Evolutionary conservation across 192 early-diverging fungal species (phyloP).

Genomic region (Phycomyces blakesleeanus): DNA sequence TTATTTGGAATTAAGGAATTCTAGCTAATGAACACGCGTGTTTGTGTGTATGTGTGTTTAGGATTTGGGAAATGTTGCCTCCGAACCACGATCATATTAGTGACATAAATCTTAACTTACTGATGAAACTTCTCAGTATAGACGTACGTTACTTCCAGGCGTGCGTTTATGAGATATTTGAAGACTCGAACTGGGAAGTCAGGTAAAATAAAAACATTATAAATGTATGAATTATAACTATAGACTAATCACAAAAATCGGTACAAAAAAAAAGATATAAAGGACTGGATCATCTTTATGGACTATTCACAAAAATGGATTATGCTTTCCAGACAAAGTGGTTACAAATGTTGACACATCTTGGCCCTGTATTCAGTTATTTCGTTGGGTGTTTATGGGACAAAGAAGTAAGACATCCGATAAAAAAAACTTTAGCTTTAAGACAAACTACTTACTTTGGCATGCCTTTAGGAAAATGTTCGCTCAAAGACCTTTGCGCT

Average conservation of each 20-base stretch:
- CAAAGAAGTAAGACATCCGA: conserved; percentile 34
- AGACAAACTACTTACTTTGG: too few relatives aligned
- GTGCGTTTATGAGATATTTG: conserved; percentile 41
- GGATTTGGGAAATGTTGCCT: conserved; percentile 47
- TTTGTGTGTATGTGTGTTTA: too few relatives aligned
- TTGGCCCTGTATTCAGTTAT: conserved; percentile 52
- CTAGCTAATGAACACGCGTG: too few relatives aligned
- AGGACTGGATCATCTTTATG: conserved; percentile 50
- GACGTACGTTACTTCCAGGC: conserved; percentile 41
- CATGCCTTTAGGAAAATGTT: conserved; percentile 48
- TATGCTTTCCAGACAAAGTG: conserved; percentile 36
- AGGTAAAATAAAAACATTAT: conserved; percentile 23
- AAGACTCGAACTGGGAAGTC: conserved; percentile 48
- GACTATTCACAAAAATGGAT: conserved; percentile 56
- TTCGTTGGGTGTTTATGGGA: conserved; percentile 57
- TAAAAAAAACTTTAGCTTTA: too few relatives aligned
- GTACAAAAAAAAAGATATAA: conserved; percentile 33
- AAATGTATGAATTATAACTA: neutral
- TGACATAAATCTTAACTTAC: conserved; percentile 35
- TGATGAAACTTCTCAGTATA: conserved; percentile 43
- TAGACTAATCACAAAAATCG: neutral
- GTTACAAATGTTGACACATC: conserved; percentile 31
- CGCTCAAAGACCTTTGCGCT: conserved; percentile 49
- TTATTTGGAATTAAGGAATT: too few relatives aligned
- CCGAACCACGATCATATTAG: conserved; percentile 44